A percentile compares a stretch with the other conserved stretches of the same genome.
Conservation (phyloP, 1,284 basidiomycete species). For the Apiotrichum brassicae region DNA sequence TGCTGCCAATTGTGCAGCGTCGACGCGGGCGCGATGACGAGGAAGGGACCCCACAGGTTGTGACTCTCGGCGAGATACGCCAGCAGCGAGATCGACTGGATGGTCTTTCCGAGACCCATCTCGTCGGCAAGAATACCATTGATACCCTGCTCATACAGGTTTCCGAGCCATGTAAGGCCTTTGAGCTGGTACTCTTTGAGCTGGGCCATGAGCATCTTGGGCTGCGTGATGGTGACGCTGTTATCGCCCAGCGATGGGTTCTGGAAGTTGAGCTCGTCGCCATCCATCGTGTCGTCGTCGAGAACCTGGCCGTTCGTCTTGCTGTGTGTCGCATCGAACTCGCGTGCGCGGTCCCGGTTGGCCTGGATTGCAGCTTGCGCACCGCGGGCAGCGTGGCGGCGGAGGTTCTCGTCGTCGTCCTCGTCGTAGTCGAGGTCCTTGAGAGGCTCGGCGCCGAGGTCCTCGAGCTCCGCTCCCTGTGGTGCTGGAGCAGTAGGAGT, state of each 20-base stretch:
- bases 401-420: conserved; percentile 85
- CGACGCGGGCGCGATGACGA: conserved; percentile 97
- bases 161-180: conserved; percentile 96
- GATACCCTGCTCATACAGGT: conserved; percentile 97
- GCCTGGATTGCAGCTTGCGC: conserved; percentile 83
- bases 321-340: conserved; percentile 77
- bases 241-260: conserved; percentile 93
- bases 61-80: conserved; percentile 96
- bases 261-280: conserved; percentile 96
- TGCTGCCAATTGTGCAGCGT: conserved; percentile 99
- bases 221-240: conserved; percentile 79
- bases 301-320: conserved; percentile 51
- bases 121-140: conserved; percentile 98
- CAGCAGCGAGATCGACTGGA: conserved; percentile 95
- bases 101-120: conserved; percentile 98
- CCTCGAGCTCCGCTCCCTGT: conserved; percentile 46
- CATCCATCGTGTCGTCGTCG: conserved; percentile 53
- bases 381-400: conserved; percentile 78
- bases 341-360: conserved; percentile 71
- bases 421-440: conserved; percentile 91
- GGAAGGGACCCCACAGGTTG: conserved; percentile 98
- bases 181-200: conserved; percentile 99
- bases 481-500: conserved; percentile 15
- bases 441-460: conserved; percentile 51
- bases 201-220: conserved; percentile 92